Percentiles rank a stretch among this genome's conserved stretches.
These are phyloP conservation scores for Huntiella decipiens DNA, from an alignment of 2,329 filamentous ascomycete species.

Conservation along the genomic window DNA sequence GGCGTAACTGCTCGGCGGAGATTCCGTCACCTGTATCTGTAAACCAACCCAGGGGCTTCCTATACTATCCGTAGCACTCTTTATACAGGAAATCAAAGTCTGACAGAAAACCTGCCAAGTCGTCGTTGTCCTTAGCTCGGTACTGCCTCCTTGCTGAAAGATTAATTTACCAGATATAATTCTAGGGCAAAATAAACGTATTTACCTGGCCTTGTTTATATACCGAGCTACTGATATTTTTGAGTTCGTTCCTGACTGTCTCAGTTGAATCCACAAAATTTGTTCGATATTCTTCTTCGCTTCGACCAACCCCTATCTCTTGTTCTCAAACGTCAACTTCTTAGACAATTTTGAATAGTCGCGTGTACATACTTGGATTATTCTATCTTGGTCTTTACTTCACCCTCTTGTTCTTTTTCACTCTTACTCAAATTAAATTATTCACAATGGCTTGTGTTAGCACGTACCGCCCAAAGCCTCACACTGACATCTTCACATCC, in stretches of 20 bases:
- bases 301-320: no score
- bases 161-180: no score
- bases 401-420: not conserved
- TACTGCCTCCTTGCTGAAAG: no score
- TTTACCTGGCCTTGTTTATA: not conserved
- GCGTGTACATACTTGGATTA: not conserved
- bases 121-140: no score
- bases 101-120: no score
- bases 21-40: no score
- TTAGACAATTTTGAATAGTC: not conserved
- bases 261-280: not conserved
- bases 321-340: not conserved
- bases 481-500: conserved; percentile 41
- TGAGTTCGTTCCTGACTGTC: no score
- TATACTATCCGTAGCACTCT: no score
- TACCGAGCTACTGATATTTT: not conserved
- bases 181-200: no score
- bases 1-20: no score
- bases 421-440: not conserved
- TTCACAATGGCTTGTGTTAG: not conserved
- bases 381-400: not conserved
- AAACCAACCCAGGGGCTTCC: no score
- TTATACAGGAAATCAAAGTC: no score
- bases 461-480: conserved; percentile 17
- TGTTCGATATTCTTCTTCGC: not conserved